These are phyloP conservation scores for Daldinia childiae DNA, from an alignment of 495 filamentous ascomycete genomes.

Conservation along the genomic window DNA sequence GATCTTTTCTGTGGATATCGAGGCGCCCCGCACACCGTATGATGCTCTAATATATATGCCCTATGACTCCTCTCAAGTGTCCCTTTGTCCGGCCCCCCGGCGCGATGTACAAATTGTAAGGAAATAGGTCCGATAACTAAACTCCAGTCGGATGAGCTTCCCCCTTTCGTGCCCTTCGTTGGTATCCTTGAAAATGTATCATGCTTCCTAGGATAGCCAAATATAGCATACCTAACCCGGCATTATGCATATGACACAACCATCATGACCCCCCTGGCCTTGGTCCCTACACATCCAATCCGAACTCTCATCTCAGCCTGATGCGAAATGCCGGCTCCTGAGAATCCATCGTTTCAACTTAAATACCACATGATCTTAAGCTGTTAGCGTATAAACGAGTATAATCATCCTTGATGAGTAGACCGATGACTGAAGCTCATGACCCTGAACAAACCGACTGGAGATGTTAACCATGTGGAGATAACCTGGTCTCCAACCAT, in stretches of 20 bases:
- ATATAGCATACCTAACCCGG: conserved; percentile 23
- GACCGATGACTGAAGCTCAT: conserved; percentile 8
- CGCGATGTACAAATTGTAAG: conserved; percentile 31
- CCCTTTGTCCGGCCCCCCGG: conserved; percentile 14
- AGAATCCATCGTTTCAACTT: conserved; percentile 14
- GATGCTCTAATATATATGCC: conserved; percentile 45
- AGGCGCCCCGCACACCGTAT: conserved; percentile 26
- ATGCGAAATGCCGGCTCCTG: conserved; percentile 3
- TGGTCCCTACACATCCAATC: conserved; percentile 18
- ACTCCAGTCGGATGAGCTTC: conserved; percentile 16
- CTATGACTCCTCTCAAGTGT: conserved; percentile 29
- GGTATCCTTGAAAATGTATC: conserved; percentile 26
- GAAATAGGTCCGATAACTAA: conserved; percentile 24
- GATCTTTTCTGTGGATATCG: conserved; percentile 35
- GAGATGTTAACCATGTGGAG: conserved; percentile 29
- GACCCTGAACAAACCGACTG: conserved; percentile 15
- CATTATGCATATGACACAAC: conserved; percentile 16
- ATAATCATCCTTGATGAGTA: conserved; percentile 8
- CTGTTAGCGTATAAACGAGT: conserved; percentile 11
- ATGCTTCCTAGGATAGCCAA: conserved; percentile 30
- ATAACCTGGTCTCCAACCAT: conserved; percentile 37
- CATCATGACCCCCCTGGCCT: conserved; percentile 12
- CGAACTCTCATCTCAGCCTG: conserved; percentile 13
- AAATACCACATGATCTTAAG: conserved; percentile 10
- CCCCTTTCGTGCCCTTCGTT: conserved; percentile 13